phyloP scores from a whole-genome alignment of 192 early-diverging fungal species.

The Blastocladiella britannica region DNA sequence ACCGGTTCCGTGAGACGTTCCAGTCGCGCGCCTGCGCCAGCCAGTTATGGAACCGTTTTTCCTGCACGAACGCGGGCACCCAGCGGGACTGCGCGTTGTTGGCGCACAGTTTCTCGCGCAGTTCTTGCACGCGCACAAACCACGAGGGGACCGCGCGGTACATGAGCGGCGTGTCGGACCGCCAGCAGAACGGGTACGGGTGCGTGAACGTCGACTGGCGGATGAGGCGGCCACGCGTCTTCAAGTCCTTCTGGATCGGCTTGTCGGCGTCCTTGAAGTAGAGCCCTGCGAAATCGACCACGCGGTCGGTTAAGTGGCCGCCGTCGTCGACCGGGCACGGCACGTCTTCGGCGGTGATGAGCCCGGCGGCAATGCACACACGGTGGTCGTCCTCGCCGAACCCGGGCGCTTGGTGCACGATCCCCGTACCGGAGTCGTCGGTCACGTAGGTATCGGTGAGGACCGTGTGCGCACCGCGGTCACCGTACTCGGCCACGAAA shows the following conservation, averaged over 20 bases:
- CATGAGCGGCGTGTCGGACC: constrained; percentile 91
- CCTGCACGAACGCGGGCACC: constrained; percentile 91
- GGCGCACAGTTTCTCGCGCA: constrained; percentile 60
- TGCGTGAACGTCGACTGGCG: constrained; percentile 78
- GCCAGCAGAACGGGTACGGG: constrained; percentile 94
- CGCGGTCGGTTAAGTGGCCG: constrained; percentile 55
- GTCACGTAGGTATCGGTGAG: constrained; percentile 81
- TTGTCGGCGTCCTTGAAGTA: constrained; percentile 98
- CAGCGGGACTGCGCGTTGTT: constrained; percentile 79
- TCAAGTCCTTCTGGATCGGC: constrained; percentile 76
- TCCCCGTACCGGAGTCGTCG: constrained; percentile 82
- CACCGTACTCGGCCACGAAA: constrained; percentile 36
- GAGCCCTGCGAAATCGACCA: constrained; percentile 56
- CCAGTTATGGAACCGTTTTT: constrained; percentile 97
- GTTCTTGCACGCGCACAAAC: constrained; percentile 80
- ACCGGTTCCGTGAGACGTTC: constrained; percentile 92
- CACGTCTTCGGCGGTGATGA: constrained; percentile 66
- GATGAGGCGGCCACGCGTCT: constrained; percentile 59
- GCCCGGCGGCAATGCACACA: constrained; percentile 55
- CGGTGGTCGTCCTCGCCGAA: constrained; percentile 99
- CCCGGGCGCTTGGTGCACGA: constrained; percentile 91
- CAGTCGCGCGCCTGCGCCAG: constrained; percentile 86
- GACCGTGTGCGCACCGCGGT: constrained; percentile 64
- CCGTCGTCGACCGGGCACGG: constrained; percentile 79
- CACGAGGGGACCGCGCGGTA: constrained; percentile 92